Evolutionary conservation across 2,329 filamentous ascomycete species (phyloP), one percentile per base, ranked within the genome.

Genomic region (Sporothrix brasiliensis): DNA sequence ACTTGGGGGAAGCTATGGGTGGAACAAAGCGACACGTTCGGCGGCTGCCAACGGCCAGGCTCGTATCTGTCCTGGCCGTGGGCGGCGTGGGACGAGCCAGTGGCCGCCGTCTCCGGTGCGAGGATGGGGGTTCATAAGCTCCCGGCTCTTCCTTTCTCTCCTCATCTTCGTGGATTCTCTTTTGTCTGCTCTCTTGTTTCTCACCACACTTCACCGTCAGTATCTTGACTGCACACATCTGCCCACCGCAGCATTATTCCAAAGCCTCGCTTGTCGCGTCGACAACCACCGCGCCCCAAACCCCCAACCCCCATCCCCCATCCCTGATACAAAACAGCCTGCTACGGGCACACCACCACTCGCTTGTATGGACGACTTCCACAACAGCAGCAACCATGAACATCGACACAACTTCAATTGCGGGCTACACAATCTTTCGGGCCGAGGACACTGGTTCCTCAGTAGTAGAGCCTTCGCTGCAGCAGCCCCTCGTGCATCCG

Each of bases 391-490:
- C 54, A 70, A 80, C 68, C 76, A 81, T 81, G 80, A 80, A 79
- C 77, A 74, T 74, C 75, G 82, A 83, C 76, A 82, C 80, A 72
- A 77, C 78, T 72, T 79, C 79, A 73, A 80, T 83, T 76, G 77
- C 81, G 74, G 81, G 82, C 67, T 83, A 83, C 78, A 81, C 80
- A 71, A 81, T 83, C 73, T 81, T 79, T 76, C 81, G 80, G 76
- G 80, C 81, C 75, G 81, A 80, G 75, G 75, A 78, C 76, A 79
- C 74, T 76, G 79, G 76, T 77, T 74, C 77, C 77, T 76, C 78
- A 78, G 72, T 77, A 80, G 53, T 73, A 56, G 68, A 73, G 49
- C 69, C 68, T 69, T 73, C 76, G 65, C 75, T 78, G 72, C 77
- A 76, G 69, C 75, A 76, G 70, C 76, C 73, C 72, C 74, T 76